Percentiles rank a stretch among this genome's conserved stretches.
Evolutionary conservation across 805 yeast genomes (phyloP).

Genomic region (Hanseniaspora meyeri): DNA sequence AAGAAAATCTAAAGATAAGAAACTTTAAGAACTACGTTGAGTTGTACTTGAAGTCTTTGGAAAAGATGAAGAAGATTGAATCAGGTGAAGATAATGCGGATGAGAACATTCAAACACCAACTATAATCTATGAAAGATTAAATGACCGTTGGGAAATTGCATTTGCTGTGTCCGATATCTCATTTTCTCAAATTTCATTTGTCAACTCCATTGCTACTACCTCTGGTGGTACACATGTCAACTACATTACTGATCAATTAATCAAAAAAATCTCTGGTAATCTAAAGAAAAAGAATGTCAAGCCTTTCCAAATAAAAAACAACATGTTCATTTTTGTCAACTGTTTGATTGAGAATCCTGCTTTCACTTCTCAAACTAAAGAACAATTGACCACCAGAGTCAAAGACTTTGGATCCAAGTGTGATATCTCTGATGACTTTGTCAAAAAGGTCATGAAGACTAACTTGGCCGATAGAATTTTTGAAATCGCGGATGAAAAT

Average conservation of each 20-base stretch:
- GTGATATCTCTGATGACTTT: slow-evolving; percentile 64
- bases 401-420: slow-evolving; percentile 78
- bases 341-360: slow-evolving; percentile 89
- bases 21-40: slow-evolving; percentile 82
- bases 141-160: slow-evolving; percentile 94
- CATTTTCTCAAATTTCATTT: slow-evolving; percentile 87
- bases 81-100: slow-evolving; percentile 28
- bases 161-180: slow-evolving; percentile 81
- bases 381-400: slow-evolving; percentile 87
- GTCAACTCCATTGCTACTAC: slow-evolving; percentile 97
- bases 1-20: slow-evolving; percentile 51
- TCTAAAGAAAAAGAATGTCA: slow-evolving; percentile 57
- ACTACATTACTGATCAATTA: slow-evolving; percentile 71
- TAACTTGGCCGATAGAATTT: slow-evolving; percentile 53
- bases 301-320: slow-evolving; percentile 78
- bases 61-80: slow-evolving; percentile 30
- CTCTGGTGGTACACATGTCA: slow-evolving; percentile 92
- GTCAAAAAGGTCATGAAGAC: slow-evolving; percentile 62
- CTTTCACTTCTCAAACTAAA: slow-evolving; percentile 94
- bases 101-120: slow-evolving; percentile 31
- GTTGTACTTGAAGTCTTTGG: slow-evolving; percentile 71
- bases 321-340: slow-evolving; percentile 84
- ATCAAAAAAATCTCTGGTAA: slow-evolving; percentile 62
- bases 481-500: slow-evolving; percentile 74
- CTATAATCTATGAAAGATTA: slow-evolving; percentile 65